A percentile compares a stretch with the other conserved stretches of the same genome.
phyloP scores from a whole-genome alignment of 352 stramenopile species.

The Pythium brassicae region DNA sequence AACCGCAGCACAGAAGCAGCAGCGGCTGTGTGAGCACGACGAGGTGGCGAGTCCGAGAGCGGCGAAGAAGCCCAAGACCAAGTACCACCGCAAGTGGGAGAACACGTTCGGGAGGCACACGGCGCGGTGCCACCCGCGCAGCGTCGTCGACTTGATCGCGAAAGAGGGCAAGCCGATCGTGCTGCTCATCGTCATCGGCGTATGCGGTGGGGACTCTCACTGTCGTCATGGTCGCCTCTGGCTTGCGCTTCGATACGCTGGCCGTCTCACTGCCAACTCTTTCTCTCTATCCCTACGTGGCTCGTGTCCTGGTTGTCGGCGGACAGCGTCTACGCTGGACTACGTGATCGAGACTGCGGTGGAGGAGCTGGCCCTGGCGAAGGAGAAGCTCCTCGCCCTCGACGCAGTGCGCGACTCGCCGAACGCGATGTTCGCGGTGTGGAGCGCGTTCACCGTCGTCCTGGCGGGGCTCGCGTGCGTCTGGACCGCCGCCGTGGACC shows the following conservation, averaged over 20 bases:
- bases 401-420: slow-evolving; percentile 13
- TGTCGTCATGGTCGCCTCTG: too few species aligned
- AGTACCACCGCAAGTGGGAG: slow-evolving; percentile 44
- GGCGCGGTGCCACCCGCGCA: slow-evolving; percentile 22
- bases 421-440: slow-evolving; percentile 20
- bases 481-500: slow-evolving; percentile 43
- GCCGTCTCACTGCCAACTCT: neutral
- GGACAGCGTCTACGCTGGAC: slow-evolving; percentile 46
- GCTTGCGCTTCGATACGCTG: slow-evolving; percentile 1
- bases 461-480: slow-evolving; percentile 29
- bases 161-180: slow-evolving; percentile 56
- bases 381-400: slow-evolving; percentile 14
- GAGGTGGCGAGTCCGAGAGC: neutral
- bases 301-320: neutral
- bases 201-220: slow-evolving; percentile 50
- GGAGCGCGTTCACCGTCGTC: slow-evolving; percentile 29
- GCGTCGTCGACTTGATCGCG: slow-evolving; percentile 32
- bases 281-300: neutral
- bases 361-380: slow-evolving; percentile 15
- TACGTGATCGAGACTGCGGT: slow-evolving; percentile 35
- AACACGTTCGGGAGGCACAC: slow-evolving; percentile 32
- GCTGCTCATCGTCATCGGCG: slow-evolving; percentile 43
- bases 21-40: neutral
- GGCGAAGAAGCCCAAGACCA: slow-evolving; percentile 22
- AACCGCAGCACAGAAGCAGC: neutral